A percentile compares a stretch with the other conserved stretches of the same genome.
phyloP scores from a whole-genome alignment of 2,329 filamentous ascomycete genomes.

The Trichoderma sp. region DNA sequence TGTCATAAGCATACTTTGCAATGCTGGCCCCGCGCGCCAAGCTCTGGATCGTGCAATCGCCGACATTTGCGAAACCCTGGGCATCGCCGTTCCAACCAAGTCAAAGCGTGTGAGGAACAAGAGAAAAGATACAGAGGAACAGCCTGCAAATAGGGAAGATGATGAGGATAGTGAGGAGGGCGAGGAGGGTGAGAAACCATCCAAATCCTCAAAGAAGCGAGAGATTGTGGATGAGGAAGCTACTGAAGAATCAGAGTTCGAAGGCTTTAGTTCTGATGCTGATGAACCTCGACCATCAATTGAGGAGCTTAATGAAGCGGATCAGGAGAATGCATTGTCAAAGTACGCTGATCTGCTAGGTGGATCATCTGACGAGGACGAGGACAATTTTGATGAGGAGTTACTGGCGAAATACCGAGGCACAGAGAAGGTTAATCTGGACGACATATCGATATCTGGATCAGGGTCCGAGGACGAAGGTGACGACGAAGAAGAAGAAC shows the following conservation, averaged over 20 bases:
- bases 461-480: slow-evolving; percentile 30
- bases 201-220: slow-evolving; percentile 22
- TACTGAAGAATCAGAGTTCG: slow-evolving; percentile 37
- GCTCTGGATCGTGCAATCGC: slow-evolving; percentile 48
- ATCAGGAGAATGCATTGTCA: slow-evolving; percentile 35
- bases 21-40: slow-evolving; percentile 48
- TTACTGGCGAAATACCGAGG: slow-evolving; percentile 32
- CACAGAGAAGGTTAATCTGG: slow-evolving; percentile 37
- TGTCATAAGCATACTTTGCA: slow-evolving; percentile 57
- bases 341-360: slow-evolving; percentile 48
- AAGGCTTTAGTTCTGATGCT: slow-evolving; percentile 35
- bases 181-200: background rate
- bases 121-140: slow-evolving; percentile 32
- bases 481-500: slow-evolving; percentile 27
- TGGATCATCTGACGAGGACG: slow-evolving; percentile 43
- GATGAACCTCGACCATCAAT: slow-evolving; percentile 27
- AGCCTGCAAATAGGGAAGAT: slow-evolving; percentile 25
- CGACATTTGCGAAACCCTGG: slow-evolving; percentile 47
- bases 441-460: slow-evolving; percentile 40
- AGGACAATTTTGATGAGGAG: slow-evolving; percentile 38
- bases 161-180: background rate
- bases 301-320: slow-evolving; percentile 28
- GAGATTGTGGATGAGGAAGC: slow-evolving; percentile 30
- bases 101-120: slow-evolving; percentile 32
- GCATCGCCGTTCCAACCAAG: slow-evolving; percentile 46